Conservation (phyloP, 1,284 basidiomycete species). For the Hymenochaete sp. region DNA sequence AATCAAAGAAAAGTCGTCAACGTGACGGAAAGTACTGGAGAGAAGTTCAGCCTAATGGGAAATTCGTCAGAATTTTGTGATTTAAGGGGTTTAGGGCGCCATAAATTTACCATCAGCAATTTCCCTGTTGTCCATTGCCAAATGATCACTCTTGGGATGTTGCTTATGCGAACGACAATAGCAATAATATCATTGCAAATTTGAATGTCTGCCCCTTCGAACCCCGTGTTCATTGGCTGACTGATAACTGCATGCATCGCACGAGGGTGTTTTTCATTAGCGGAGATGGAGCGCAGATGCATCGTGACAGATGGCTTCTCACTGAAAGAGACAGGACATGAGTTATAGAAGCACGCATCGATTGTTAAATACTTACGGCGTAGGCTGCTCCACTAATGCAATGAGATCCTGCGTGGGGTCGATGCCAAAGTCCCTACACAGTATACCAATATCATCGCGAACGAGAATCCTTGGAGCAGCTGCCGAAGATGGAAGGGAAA, state of each 20-base stretch:
- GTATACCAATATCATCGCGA: slow-evolving; percentile 34
- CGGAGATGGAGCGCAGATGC: slow-evolving; percentile 36
- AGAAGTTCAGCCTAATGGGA: background rate
- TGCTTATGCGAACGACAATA: slow-evolving; percentile 33
- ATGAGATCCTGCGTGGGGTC: slow-evolving; percentile 56
- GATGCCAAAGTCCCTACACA: slow-evolving; percentile 50
- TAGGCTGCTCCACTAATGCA: slow-evolving; percentile 34
- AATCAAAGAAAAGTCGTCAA: slow-evolving; percentile 41
- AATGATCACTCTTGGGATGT: slow-evolving; percentile 32
- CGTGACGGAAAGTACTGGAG: slow-evolving; percentile 6
- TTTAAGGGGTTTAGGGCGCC: too few relatives aligned
- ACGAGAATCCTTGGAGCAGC: slow-evolving; percentile 22
- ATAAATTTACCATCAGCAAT: slow-evolving; percentile 34
- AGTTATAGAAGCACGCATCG: background rate
- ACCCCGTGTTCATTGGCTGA: slow-evolving; percentile 25
- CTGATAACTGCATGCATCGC: slow-evolving; percentile 23
- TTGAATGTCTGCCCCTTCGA: slow-evolving; percentile 34
- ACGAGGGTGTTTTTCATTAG: slow-evolving; percentile 33
- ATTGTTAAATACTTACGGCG: slow-evolving; percentile 1
- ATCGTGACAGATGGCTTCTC: slow-evolving; percentile 19
- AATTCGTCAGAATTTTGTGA: too few relatives aligned
- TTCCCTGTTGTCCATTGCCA: slow-evolving; percentile 48
- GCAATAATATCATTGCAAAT: slow-evolving; percentile 45
- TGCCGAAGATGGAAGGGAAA: slow-evolving; percentile 32
- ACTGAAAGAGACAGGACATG: slow-evolving; percentile 13